phyloP scores from a whole-genome alignment of 352 stramenopile genomes.

The Globisporangium splendens region DNA sequence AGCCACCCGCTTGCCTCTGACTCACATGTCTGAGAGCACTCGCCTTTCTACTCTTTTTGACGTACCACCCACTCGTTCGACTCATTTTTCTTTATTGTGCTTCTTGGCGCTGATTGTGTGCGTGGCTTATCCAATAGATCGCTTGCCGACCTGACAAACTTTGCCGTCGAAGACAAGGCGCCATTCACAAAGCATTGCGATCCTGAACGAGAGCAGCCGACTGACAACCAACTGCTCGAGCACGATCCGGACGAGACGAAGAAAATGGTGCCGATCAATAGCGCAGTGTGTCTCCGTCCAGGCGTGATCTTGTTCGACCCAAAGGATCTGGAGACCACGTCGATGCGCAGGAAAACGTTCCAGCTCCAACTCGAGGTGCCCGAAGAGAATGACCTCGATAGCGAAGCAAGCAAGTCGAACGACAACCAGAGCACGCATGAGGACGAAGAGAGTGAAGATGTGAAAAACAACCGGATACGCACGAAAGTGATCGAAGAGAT shows the following conservation, averaged over 20 bases:
- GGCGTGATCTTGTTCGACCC: constrained; percentile 58
- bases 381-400: no score
- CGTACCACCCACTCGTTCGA: no score
- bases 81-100: not conserved
- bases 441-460: constrained; percentile 11
- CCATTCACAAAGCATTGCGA: not conserved
- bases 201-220: not conserved
- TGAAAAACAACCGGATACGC: constrained; percentile 25
- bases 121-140: not conserved
- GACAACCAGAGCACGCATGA: not conserved
- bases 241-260: constrained; percentile 5
- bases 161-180: not conserved
- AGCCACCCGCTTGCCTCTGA: no score
- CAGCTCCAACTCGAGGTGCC: constrained; percentile 12
- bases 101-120: not conserved
- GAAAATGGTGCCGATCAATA: constrained; percentile 4
- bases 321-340: constrained; percentile 24
- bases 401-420: not conserved
- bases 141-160: not conserved
- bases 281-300: constrained; percentile 12
- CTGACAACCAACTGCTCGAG: not conserved
- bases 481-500: constrained; percentile 75
- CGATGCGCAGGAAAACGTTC: not conserved
- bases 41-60: not conserved
- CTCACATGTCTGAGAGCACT: no score